Percentiles rank a stretch among this genome's conserved stretches.
phyloP scores from a whole-genome alignment of 345 rosid genomes.

The Eucalyptus polyanthemos region DNA sequence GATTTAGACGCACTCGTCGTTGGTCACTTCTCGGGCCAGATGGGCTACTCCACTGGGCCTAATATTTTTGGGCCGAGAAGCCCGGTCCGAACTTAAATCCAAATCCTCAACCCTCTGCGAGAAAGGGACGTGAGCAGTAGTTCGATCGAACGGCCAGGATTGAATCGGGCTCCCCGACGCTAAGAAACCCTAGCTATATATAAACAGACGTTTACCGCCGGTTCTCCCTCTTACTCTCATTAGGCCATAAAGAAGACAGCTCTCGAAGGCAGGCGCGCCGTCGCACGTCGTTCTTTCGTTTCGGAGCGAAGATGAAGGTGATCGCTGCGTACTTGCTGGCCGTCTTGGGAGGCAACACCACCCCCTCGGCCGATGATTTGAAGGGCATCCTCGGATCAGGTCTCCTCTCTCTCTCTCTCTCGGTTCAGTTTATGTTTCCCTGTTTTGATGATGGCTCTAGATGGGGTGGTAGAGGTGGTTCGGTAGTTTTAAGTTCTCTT shows the following conservation, averaged over 20 bases:
- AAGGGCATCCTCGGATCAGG: slow-evolving; percentile 31
- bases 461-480: accelerated
- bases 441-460: not conserved
- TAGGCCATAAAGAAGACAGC: not conserved
- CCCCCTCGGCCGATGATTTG: slow-evolving; percentile 29
- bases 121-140: not conserved
- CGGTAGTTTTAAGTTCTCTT: not conserved
- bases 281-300: not conserved
- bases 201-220: not conserved
- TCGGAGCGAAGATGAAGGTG: slow-evolving; percentile 27
- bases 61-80: not conserved
- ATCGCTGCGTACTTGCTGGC: slow-evolving; percentile 48
- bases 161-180: not conserved
- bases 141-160: not conserved
- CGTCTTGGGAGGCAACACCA: slow-evolving; percentile 39
- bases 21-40: not conserved
- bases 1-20: not conserved
- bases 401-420: not conserved
- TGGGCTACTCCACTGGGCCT: not conserved
- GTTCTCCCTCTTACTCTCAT: not conserved
- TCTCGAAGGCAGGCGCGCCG: not conserved
- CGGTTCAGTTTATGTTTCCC: not conserved
- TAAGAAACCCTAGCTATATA: not conserved
- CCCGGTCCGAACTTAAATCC: not conserved
- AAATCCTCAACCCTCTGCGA: not conserved